These are phyloP conservation scores for Clonostachys byssicola DNA, from an alignment of 2,329 filamentous ascomycete species.

Conservation along the genomic window DNA sequence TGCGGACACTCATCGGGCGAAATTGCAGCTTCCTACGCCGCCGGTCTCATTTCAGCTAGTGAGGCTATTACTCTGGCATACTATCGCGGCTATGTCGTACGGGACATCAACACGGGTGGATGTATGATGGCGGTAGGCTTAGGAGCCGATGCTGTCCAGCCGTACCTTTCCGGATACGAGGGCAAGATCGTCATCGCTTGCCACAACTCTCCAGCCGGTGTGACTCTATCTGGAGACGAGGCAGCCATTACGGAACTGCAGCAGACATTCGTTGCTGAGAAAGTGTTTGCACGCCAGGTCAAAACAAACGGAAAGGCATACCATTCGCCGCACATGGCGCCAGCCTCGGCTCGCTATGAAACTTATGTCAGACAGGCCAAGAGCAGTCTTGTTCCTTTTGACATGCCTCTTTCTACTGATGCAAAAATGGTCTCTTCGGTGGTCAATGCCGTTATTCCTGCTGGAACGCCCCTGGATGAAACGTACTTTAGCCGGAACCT, in stretches of 20 bases:
- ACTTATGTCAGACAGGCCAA: neutral
- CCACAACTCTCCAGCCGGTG: conserved; percentile 35
- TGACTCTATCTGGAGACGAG: conserved; percentile 34
- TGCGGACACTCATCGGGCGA: conserved; percentile 43
- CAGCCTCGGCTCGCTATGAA: neutral
- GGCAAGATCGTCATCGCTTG: conserved; percentile 30
- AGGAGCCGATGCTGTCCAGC: conserved; percentile 14
- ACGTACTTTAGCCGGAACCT: conserved; percentile 44
- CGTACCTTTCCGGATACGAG: conserved; percentile 13
- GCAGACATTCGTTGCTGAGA: conserved; percentile 2
- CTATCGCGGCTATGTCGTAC: conserved; percentile 12
- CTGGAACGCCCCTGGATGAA: conserved; percentile 53
- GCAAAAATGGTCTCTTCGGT: conserved; percentile 32
- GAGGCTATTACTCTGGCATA: conserved; percentile 36
- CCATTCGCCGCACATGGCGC: conserved; percentile 18
- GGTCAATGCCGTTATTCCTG: conserved; percentile 64
- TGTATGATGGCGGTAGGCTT: conserved; percentile 36
- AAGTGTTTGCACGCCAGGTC: conserved; percentile 8
- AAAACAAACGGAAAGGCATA: conserved; percentile 9
- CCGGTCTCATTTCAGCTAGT: conserved; percentile 23
- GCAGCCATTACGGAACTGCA: conserved; percentile 7
- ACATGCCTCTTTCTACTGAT: conserved; percentile 17
- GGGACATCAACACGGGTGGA: conserved; percentile 12
- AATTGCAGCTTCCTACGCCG: conserved; percentile 38
- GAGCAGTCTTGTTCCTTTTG: neutral